A percentile compares a stretch with the other conserved stretches of the same genome.
Evolutionary conservation across 345 rosid species (phyloP).

Genomic region (Hirschfeldia incana): DNA sequence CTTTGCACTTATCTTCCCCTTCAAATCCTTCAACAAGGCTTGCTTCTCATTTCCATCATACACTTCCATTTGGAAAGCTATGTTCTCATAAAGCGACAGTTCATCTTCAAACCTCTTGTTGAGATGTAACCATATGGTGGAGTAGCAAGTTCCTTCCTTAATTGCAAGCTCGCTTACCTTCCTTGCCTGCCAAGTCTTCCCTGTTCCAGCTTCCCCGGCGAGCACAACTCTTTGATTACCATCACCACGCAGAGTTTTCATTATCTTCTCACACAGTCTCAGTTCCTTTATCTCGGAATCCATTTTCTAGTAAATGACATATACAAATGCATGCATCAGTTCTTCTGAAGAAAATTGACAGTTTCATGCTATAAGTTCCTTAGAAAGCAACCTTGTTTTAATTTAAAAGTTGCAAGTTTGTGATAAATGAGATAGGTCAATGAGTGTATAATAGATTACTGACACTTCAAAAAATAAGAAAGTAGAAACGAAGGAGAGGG

Average conservation of each 20-base stretch:
- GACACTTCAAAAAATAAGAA: background rate
- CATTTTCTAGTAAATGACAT: no score
- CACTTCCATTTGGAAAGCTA: conserved; percentile 40
- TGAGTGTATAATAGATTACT: no score
- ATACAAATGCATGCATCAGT: no score
- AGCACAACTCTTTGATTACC: background rate
- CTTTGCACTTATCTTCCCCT: background rate
- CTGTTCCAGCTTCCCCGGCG: conserved; percentile 5
- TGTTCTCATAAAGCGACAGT: conserved; percentile 24
- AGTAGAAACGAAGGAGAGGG: background rate
- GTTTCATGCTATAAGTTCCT: background rate
- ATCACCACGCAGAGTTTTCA: background rate
- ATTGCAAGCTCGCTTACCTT: background rate
- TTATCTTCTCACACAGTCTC: background rate
- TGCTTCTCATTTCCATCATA: conserved; percentile 9
- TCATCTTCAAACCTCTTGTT: background rate
- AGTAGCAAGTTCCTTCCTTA: background rate
- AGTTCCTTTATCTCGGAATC: no score
- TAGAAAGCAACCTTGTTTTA: no score
- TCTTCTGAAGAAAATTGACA: background rate
- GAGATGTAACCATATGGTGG: background rate
- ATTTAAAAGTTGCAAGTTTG: no score
- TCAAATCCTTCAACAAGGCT: background rate
- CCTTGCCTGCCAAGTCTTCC: background rate
- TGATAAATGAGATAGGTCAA: no score